These are phyloP conservation scores for Monosiga brevicollis DNA, from an alignment of 78 protist genomes.

Conservation along the genomic window DNA sequence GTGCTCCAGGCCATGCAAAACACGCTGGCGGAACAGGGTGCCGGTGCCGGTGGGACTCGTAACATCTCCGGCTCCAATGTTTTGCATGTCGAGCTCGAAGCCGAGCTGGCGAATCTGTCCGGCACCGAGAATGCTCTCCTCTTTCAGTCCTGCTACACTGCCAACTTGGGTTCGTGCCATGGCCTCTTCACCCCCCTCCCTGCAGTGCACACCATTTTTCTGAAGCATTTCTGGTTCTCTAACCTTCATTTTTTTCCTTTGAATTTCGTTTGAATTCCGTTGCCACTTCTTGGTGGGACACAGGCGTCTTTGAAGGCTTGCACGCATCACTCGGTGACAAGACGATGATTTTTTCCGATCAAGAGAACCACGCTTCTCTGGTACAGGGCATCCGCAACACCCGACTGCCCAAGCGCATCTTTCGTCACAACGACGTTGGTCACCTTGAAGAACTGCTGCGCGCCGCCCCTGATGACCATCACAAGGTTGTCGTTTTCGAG, in stretches of 20 bases:
- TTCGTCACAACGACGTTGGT: conserved; percentile 71
- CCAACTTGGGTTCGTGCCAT: conserved; percentile 34
- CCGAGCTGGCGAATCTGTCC: conserved; percentile 68
- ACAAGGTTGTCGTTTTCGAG: conserved; percentile 78
- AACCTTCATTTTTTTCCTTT: no score
- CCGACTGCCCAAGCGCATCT: conserved; percentile 38
- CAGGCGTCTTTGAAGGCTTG: conserved; percentile 36
- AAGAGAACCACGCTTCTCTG: conserved; percentile 81
- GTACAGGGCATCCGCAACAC: conserved; percentile 63
- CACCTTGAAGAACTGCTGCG: conserved; percentile 68
- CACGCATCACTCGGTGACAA: conserved; percentile 52
- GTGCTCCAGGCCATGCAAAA: conserved; percentile 40
- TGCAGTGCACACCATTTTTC: no score
- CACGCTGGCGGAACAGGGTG: conserved; percentile 58
- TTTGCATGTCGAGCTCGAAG: conserved; percentile 60
- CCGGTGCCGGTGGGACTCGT: conserved; percentile 91
- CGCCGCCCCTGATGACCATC: conserved; percentile 29
- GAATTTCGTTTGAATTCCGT: no score
- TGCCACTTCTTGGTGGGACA: no score
- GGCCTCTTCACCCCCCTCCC: no score
- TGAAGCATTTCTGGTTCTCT: no score
- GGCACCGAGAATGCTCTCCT: conserved; percentile 48
- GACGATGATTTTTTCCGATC: conserved; percentile 65
- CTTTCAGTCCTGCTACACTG: conserved; percentile 69
- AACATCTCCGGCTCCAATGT: conserved; percentile 76